Percentiles rank a stretch among this genome's conserved stretches.
These are phyloP conservation scores for Glycyrrhiza uralensis DNA, from an alignment of 306 rosid genomes.

Conservation along the genomic window DNA sequence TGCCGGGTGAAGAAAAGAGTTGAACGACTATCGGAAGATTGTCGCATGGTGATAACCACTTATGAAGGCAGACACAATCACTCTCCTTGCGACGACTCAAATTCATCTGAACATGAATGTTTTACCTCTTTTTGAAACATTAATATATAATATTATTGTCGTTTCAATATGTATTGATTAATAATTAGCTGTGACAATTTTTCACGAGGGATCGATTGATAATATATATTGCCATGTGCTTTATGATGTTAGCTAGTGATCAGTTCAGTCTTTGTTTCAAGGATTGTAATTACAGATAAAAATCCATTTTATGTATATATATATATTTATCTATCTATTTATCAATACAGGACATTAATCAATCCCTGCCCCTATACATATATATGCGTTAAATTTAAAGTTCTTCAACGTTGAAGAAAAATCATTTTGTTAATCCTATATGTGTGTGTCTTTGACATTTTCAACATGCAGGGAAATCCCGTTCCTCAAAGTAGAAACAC, in stretches of 20 bases:
- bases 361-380: too few species aligned
- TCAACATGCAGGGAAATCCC: too few species aligned
- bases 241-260: not conserved
- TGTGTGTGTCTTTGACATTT: too few species aligned
- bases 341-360: too few species aligned
- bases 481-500: too few species aligned
- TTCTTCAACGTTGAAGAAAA: too few species aligned
- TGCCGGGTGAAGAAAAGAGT: slow-evolving; percentile 97
- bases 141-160: too few species aligned
- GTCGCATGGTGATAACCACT: slow-evolving; percentile 96
- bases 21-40: slow-evolving; percentile 91
- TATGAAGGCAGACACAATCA: slow-evolving; percentile 99
- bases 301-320: not conserved
- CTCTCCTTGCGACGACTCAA: slow-evolving; percentile 87
- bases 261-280: not conserved
- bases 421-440: not conserved
- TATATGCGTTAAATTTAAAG: too few species aligned
- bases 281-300: too few species aligned
- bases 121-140: slow-evolving; percentile 62
- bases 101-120: slow-evolving; percentile 87
- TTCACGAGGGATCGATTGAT: not conserved
- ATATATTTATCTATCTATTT: too few species aligned
- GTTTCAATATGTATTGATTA: not conserved
- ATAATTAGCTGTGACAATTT: slow-evolving; percentile 14
- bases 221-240: not conserved